Conservation (phyloP, 345 rosid species). For the Acer saccharum region DNA sequence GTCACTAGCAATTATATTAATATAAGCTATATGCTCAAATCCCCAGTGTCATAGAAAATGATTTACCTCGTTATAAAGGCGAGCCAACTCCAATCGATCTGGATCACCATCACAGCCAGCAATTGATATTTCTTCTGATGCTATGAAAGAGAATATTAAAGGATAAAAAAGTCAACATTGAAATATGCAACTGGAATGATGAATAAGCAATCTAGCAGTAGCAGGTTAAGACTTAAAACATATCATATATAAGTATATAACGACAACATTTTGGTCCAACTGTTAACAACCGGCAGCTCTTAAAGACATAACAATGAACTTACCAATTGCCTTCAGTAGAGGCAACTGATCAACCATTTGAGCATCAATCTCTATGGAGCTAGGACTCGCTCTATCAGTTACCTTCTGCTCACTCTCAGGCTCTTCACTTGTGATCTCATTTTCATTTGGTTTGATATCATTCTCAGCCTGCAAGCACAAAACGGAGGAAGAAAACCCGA, state of each 20-base stretch:
- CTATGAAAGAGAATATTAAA: conserved; percentile 35
- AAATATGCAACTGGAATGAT: background rate
- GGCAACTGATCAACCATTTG: conserved; percentile 48
- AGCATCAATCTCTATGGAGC: conserved; percentile 39
- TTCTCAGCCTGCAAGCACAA: conserved; percentile 46
- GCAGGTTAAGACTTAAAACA: background rate
- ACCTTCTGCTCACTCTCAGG: conserved; percentile 45
- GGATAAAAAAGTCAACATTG: conserved; percentile 5
- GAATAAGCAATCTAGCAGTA: background rate
- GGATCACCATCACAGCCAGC: conserved; percentile 61
- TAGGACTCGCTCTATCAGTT: conserved; percentile 31
- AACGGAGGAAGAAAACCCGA: conserved; percentile 12
- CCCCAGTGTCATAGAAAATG: background rate
- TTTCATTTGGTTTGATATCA: conserved; percentile 36
- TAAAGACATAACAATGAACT: conserved; percentile 28
- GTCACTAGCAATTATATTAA: background rate
- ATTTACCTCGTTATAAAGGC: conserved; percentile 63
- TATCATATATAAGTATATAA: background rate
- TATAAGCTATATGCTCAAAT: background rate
- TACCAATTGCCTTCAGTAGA: conserved; percentile 55
- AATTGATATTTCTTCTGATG: conserved; percentile 54
- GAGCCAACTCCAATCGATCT: conserved; percentile 53
- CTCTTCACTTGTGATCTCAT: conserved; percentile 49
- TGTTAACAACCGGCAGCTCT: background rate
- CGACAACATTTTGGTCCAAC: background rate